Conservation (phyloP, 2,329 filamentous ascomycete species). For the Cryphonectria nitschkei region DNA sequence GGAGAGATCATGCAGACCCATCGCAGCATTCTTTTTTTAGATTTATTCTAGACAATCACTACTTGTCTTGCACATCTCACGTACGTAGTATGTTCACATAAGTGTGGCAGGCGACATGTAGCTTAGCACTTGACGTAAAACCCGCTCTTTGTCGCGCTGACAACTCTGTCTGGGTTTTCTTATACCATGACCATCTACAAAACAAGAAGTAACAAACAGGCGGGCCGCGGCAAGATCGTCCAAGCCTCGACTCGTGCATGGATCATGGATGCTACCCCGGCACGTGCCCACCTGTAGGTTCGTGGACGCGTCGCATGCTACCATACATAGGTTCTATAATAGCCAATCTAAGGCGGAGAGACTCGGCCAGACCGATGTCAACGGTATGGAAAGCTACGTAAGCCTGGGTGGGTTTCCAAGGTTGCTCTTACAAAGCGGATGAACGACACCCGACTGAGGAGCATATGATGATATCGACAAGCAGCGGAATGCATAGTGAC, state of each 20-base stretch:
- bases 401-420: neutral
- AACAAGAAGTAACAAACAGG: neutral
- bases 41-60: neutral
- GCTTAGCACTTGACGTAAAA: neutral
- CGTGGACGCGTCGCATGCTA: neutral
- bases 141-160: neutral
- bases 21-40: neutral
- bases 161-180: too few species aligned
- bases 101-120: neutral
- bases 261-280: neutral
- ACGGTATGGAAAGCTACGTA: neutral
- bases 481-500: neutral
- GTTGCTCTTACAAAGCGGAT: neutral
- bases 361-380: neutral
- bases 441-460: neutral
- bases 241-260: neutral
- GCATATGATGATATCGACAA: neutral
- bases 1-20: neutral
- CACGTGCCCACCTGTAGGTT: neutral
- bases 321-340: neutral
- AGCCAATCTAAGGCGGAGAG: neutral
- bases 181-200: neutral
- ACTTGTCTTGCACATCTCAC: neutral
- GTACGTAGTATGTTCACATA: neutral
- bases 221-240: neutral